Base-by-base conservation (phyloP, 202 grass and related monocot species). In the Eragrostis tef region DNA sequence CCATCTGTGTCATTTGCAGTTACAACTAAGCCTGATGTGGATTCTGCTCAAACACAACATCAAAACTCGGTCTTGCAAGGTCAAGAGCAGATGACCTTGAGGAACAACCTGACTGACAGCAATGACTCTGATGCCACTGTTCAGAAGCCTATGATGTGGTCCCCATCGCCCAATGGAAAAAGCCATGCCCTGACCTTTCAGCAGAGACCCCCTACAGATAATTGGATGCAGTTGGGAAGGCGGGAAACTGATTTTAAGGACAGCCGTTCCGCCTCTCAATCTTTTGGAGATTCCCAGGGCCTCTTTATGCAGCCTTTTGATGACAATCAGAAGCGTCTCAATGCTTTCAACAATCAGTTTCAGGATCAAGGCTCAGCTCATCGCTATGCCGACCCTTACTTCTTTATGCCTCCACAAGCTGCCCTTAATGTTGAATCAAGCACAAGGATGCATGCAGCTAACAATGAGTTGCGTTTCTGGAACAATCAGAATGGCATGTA, bases 61-160 rank as follows among this genome's bases (percentile, higher is more conserved):
- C 73, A 86, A 84, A 87, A 7, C 70, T 84, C 74, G 78, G 88
- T 94, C 70, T 89, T 90, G 86, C 94, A 97, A 87, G 90, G 84
- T 79, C 90, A 93, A 86, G 95, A 94, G 47, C 73, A 78, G 4
- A 58, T 88, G 88, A 75, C 79, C 81, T 82, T 91, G 81, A 91
- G 84, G 79, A 88, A 64, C 77, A 90, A 76, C 70, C 56, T 91
- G 61, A 79, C 79, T 62, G 94, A 85, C 43, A 87, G 82, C 39
- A 86, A 78, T 11, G 88, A 94, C 13, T 87, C 79, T 71, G 88
- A 98, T 71, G 75, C 68, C 22, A 66, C 83, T 70, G 90, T 75
- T 70, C 89, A 94, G 73, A 94, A 93, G 79, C 87, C 88, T 53
- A 78, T 91, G 75, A 74, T 86, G 26, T 94, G 90, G 90, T 79